These are phyloP conservation scores for Agastache rugosa DNA, from an alignment of 257 asterid genomes.

Conservation along the genomic window DNA sequence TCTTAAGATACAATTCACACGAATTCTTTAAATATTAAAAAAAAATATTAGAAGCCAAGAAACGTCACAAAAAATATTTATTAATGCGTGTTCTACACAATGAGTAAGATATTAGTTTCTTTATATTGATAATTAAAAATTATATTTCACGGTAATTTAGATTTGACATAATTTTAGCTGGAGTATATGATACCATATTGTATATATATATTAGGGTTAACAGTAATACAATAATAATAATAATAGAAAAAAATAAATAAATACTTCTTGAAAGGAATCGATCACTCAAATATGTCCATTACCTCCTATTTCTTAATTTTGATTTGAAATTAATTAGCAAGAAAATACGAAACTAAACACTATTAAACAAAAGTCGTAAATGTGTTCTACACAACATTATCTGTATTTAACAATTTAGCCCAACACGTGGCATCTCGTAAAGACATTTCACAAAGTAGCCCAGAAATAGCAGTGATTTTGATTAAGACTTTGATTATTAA, in stretches of 20 bases:
- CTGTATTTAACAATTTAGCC: neutral
- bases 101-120: neutral
- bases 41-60: neutral
- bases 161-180: no score
- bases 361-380: neutral
- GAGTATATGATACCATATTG: no score
- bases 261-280: neutral
- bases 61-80: neutral
- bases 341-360: neutral
- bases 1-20: slow-evolving; percentile 17
- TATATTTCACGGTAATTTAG: no score
- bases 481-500: neutral
- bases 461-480: slow-evolving; percentile 18
- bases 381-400: neutral
- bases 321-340: neutral
- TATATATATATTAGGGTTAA: no score
- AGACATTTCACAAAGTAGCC: slow-evolving; percentile 3
- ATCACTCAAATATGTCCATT: neutral
- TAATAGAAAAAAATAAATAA: neutral
- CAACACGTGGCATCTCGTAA: slow-evolving; percentile 23
- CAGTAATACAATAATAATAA: no score
- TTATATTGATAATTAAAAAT: neutral
- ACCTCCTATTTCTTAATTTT: neutral
- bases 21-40: neutral
- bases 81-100: neutral